These are phyloP conservation scores for Allomyces arbusculus DNA, from an alignment of 192 early-diverging fungal species.

Conservation along the genomic window DNA sequence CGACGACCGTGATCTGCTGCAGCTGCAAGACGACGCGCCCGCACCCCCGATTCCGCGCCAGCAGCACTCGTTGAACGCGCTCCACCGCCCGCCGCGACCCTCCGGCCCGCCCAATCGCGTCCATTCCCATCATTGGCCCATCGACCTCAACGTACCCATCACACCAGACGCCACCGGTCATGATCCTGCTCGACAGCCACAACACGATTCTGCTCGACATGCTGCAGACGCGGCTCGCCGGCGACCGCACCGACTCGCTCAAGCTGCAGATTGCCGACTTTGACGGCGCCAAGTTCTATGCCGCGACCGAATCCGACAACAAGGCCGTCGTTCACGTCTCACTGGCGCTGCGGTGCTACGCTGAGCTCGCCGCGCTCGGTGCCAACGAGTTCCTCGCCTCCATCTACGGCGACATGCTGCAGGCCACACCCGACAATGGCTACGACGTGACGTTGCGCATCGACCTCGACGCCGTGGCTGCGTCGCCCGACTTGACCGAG, in stretches of 20 bases:
- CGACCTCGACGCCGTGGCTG: conserved; percentile 30
- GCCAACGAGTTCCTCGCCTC: conserved; percentile 62
- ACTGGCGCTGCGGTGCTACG: conserved; percentile 64
- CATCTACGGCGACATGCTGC: conserved; percentile 57
- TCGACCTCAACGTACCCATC: too few relatives aligned
- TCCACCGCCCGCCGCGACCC: too few relatives aligned
- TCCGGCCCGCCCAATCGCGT: too few relatives aligned
- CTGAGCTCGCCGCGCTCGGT: conserved; percentile 57
- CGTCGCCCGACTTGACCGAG: conserved; percentile 13
- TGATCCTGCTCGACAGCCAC: conserved; percentile 43
- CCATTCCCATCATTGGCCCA: too few relatives aligned
- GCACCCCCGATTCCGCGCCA: too few relatives aligned
- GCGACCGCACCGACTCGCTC: conserved; percentile 44
- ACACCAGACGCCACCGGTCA: neutral
- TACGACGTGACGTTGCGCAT: conserved; percentile 69
- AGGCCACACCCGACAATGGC: conserved; percentile 31
- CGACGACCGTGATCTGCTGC: too few relatives aligned
- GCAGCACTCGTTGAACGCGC: too few relatives aligned
- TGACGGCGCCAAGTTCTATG: conserved; percentile 79
- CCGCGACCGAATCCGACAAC: conserved; percentile 39
- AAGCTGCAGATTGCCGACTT: conserved; percentile 83
- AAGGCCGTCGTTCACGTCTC: conserved; percentile 45
- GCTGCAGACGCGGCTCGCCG: conserved; percentile 26
- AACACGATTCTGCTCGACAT: conserved; percentile 37
- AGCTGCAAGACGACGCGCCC: too few relatives aligned